Conservation (phyloP, 306 rosid species). For the Rosa lucieae region DNA sequence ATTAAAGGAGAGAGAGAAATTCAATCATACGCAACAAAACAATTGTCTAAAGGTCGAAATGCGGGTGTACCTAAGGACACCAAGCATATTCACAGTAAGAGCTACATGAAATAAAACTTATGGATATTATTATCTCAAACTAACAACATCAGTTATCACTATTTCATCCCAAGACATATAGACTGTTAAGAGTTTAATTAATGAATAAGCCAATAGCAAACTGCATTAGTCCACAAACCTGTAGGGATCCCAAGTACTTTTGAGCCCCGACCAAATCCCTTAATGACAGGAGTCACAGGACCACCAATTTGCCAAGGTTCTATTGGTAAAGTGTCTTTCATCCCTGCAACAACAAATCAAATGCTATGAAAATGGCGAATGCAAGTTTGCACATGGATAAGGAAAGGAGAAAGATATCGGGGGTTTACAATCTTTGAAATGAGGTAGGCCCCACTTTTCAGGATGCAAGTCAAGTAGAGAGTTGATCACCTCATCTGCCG, state of each 20-base stretch:
- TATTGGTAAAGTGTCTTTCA: constrained; percentile 77
- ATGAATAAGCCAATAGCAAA: neutral
- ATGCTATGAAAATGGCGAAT: constrained; percentile 32
- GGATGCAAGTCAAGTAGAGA: constrained; percentile 31
- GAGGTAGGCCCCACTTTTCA: constrained; percentile 96
- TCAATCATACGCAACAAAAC: neutral
- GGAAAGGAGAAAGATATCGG: constrained; percentile 31
- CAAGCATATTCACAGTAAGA: neutral
- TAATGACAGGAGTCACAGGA: constrained; percentile 80
- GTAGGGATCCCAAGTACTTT: constrained; percentile 95
- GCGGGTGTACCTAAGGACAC: neutral
- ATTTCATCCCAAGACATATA: constrained; percentile 15
- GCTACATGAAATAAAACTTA: neutral
- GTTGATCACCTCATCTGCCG: constrained; percentile 81
- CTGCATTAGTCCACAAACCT: constrained; percentile 43
- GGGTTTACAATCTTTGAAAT: constrained; percentile 81
- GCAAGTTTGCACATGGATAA: constrained; percentile 11
- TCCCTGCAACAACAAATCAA: constrained; percentile 59
- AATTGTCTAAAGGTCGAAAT: constrained; percentile 2
- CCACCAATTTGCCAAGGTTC: constrained; percentile 83
- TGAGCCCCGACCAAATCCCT: constrained; percentile 97
- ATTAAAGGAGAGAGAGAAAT: neutral
- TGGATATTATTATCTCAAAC: too few species aligned
- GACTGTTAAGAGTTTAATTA: too few species aligned
- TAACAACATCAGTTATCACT: constrained; percentile 31